A percentile compares a stretch with the other conserved stretches of the same genome.
Evolutionary conservation across 352 stramenopile species (phyloP).

Genomic region (Phytophthora melonis): DNA sequence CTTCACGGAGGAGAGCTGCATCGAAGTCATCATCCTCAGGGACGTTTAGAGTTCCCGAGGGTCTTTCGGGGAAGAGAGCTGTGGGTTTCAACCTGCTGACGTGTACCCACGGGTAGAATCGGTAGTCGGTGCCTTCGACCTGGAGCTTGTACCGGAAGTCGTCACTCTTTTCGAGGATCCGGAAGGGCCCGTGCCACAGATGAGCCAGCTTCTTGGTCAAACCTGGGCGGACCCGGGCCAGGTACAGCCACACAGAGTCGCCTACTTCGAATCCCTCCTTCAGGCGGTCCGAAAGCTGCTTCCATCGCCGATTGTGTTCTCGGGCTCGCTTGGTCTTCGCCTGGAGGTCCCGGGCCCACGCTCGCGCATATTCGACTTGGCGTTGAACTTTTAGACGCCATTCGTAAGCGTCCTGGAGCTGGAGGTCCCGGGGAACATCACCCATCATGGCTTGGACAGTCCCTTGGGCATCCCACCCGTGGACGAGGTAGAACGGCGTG

Average conservation of each 20-base stretch:
- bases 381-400: slow-evolving; percentile 8
- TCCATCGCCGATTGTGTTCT: slow-evolving; percentile 5
- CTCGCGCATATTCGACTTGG: slow-evolving; percentile 9
- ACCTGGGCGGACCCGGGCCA: background rate
- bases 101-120: background rate
- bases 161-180: background rate
- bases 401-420: slow-evolving; percentile 7
- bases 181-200: slow-evolving; percentile 9
- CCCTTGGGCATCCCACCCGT: slow-evolving; percentile 25
- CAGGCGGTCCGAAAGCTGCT: slow-evolving; percentile 1
- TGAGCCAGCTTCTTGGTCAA: slow-evolving; percentile 15
- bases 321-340: background rate
- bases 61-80: background rate
- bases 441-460: slow-evolving; percentile 18
- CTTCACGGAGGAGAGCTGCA: background rate
- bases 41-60: background rate
- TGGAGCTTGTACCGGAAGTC: slow-evolving; percentile 1
- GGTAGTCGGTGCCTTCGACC: background rate
- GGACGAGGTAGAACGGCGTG: slow-evolving; percentile 30
- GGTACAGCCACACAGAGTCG: slow-evolving; percentile 11
- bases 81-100: slow-evolving; percentile 8
- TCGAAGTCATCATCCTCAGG: slow-evolving; percentile 1
- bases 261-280: background rate
- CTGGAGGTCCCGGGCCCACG: slow-evolving; percentile 7
- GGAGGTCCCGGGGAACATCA: background rate